A percentile compares a stretch with the other conserved stretches of the same genome.
These are phyloP conservation scores for Mortierella antarctica DNA, from an alignment of 192 early-diverging fungal species.

Conservation along the genomic window DNA sequence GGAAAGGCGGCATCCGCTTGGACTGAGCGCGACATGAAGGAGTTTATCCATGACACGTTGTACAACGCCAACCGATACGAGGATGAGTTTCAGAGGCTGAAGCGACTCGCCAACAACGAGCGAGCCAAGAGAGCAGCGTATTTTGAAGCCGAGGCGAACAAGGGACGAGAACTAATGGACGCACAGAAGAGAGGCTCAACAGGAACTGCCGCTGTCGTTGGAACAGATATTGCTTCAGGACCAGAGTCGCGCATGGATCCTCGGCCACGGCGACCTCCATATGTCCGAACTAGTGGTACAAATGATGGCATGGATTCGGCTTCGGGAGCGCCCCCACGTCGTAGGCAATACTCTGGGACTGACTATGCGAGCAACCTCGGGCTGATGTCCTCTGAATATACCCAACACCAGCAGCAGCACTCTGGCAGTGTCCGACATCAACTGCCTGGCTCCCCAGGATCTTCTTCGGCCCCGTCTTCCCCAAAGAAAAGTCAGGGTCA, in stretches of 20 bases:
- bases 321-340: not conserved
- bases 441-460: constrained; percentile 15
- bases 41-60: constrained; percentile 41
- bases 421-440: not conserved
- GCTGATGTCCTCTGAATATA: not conserved
- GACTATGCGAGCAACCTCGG: too few species aligned
- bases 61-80: constrained; percentile 47
- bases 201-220: not conserved
- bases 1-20: not conserved
- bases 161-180: constrained; percentile 9
- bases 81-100: constrained; percentile 38
- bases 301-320: not conserved
- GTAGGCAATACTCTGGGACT: too few species aligned
- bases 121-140: constrained; percentile 24
- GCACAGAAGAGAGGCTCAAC: not conserved
- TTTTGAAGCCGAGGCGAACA: constrained; percentile 20
- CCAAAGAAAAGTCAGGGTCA: constrained; percentile 8
- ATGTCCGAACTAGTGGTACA: constrained; percentile 1
- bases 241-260: constrained; percentile 7
- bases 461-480: constrained; percentile 9
- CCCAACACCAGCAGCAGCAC: not conserved
- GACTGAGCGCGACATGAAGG: constrained; percentile 24
- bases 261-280: constrained; percentile 2
- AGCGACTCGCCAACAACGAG: constrained; percentile 27
- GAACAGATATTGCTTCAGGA: not conserved